phyloP scores from a whole-genome alignment of 2,329 filamentous ascomycete genomes.

The Aspergillus brasiliensis region DNA sequence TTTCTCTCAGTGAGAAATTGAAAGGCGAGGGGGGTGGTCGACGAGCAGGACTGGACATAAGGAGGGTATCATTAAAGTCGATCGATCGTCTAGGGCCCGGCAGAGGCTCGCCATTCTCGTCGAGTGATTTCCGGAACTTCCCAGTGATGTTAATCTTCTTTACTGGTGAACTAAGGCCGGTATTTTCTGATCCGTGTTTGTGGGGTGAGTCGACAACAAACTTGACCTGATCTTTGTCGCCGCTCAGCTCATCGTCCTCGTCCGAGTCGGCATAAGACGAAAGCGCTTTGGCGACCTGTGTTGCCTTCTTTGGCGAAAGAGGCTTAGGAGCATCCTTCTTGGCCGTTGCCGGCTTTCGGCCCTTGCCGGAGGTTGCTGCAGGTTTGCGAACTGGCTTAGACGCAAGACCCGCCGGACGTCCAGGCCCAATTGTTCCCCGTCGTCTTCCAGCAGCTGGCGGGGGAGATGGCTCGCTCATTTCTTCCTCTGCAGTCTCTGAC shows the following conservation, averaged over 20 bases:
- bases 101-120: conserved; percentile 37
- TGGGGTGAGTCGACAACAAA: conserved; percentile 38
- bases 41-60: conserved; percentile 49
- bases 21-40: conserved; percentile 48
- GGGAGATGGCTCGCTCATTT: conserved; percentile 31
- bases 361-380: conserved; percentile 29
- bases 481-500: conserved; percentile 46
- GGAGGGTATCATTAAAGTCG: conserved; percentile 34
- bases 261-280: conserved; percentile 41
- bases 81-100: conserved; percentile 31
- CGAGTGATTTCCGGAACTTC: conserved; percentile 28
- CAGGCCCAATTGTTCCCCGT: conserved; percentile 20
- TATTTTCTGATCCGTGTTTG: conserved; percentile 31
- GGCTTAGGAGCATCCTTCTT: conserved; percentile 38
- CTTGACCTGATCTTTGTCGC: conserved; percentile 38
- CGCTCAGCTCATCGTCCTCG: conserved; percentile 48
- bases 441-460: conserved; percentile 27
- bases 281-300: conserved; percentile 46
- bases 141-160: conserved; percentile 35
- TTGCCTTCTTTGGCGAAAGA: conserved; percentile 53
- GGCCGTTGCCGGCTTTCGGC: conserved; percentile 36
- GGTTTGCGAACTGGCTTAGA: conserved; percentile 51
- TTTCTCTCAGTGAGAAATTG: conserved; percentile 45
- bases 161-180: conserved; percentile 37
- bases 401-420: conserved; percentile 41